These are phyloP conservation scores for Bipolaris victoriae DNA, from an alignment of 2,329 filamentous ascomycete species.

Conservation along the genomic window DNA sequence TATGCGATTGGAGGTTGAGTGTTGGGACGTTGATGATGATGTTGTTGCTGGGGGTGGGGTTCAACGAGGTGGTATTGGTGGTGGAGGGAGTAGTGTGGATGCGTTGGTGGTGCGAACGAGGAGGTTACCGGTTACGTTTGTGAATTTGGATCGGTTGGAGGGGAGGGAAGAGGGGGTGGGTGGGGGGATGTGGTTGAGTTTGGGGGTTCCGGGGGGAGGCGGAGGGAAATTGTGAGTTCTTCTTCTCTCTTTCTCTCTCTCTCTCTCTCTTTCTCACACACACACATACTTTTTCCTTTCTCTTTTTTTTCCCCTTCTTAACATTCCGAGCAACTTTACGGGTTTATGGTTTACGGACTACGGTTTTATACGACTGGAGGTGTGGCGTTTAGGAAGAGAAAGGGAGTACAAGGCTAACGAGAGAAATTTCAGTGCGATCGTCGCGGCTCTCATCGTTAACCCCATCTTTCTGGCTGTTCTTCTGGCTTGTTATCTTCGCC, in stretches of 20 bases:
- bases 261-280: too few species aligned
- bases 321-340: too few species aligned
- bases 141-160: background rate
- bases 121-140: constrained; percentile 1
- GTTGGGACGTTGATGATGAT: background rate
- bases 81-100: too few species aligned
- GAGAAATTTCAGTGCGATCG: background rate
- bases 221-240: background rate
- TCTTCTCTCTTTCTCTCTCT: too few species aligned
- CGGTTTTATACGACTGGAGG: too few species aligned
- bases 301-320: too few species aligned
- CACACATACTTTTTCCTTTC: too few species aligned
- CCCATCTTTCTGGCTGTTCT: background rate
- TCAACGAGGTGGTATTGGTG: too few species aligned
- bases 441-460: background rate
- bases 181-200: too few species aligned
- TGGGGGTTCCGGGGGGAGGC: background rate
- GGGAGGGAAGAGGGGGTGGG: background rate
- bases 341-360: too few species aligned
- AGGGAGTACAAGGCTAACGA: background rate
- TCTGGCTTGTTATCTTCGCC: background rate
- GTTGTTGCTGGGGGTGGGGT: background rate
- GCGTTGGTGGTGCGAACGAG: background rate
- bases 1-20: background rate
- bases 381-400: too few species aligned